phyloP scores from a whole-genome alignment of 2,329 filamentous ascomycete genomes.

The Alternaria sp. region DNA sequence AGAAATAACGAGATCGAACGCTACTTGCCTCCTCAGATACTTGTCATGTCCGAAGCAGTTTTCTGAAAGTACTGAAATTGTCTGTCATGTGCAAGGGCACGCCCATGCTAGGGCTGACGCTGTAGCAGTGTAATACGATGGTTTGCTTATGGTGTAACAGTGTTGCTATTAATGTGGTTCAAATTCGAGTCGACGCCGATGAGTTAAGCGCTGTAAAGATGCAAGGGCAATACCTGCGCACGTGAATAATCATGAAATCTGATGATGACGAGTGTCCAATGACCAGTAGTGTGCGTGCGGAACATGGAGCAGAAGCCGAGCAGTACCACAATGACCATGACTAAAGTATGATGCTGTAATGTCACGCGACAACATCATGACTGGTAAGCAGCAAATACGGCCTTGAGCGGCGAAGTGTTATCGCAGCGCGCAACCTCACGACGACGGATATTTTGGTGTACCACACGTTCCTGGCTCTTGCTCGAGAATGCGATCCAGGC shows the following conservation, averaged over 20 bases:
- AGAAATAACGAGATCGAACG: background rate
- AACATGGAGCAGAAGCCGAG: background rate
- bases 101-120: background rate
- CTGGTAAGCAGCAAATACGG: background rate
- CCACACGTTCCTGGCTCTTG: background rate
- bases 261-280: background rate
- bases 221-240: background rate
- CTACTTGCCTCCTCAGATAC: background rate
- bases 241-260: background rate
- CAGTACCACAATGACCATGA: background rate
- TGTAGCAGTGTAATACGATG: background rate
- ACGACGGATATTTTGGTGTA: background rate
- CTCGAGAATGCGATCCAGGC: conserved; percentile 6
- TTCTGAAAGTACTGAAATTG: background rate
- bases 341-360: background rate
- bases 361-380: background rate
- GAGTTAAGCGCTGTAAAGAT: background rate
- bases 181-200: background rate
- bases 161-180: background rate
- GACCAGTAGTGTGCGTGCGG: background rate
- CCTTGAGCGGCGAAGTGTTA: background rate
- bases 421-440: background rate
- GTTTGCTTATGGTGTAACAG: background rate
- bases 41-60: background rate
- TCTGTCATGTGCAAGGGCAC: background rate